phyloP scores from a whole-genome alignment of 163 green algal species.

The Scenedesmus sp. region DNA sequence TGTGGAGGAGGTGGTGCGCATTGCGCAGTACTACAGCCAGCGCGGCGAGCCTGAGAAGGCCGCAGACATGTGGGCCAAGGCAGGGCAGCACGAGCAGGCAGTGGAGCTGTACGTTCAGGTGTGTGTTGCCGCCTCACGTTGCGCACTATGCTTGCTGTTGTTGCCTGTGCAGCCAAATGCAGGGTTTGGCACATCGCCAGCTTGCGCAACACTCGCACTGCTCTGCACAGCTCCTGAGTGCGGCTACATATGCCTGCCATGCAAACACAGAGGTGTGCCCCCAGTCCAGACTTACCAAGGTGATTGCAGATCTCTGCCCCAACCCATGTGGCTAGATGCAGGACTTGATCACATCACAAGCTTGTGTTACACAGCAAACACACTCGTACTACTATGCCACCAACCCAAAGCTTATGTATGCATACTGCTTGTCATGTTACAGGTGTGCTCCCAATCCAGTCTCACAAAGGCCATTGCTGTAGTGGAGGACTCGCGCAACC shows the following conservation, averaged over 20 bases:
- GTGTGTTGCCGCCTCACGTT: no score
- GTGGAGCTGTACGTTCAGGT: slow-evolving; percentile 72
- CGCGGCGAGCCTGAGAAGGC: slow-evolving; percentile 68
- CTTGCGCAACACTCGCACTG: no score
- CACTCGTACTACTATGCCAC: not conserved
- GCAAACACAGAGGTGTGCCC: no score
- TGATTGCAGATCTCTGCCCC: no score
- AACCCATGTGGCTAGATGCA: no score
- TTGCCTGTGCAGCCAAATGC: not conserved
- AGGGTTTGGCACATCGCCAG: not conserved
- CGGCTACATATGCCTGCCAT: no score
- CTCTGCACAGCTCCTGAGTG: no score
- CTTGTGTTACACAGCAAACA: not conserved
- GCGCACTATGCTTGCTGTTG: not conserved
- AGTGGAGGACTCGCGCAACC: slow-evolving; percentile 29
- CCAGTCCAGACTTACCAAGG: no score
- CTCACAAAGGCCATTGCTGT: slow-evolving; percentile 65
- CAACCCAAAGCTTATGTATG: not conserved
- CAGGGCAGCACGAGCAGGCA: slow-evolving; percentile 59
- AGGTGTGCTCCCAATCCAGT: slow-evolving; percentile 59
- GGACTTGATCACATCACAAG: no score
- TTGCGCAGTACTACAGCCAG: slow-evolving; percentile 78
- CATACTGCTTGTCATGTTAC: not conserved
- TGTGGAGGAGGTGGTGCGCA: slow-evolving; percentile 42
- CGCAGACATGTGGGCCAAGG: slow-evolving; percentile 68